Base-by-base conservation (phyloP, 2,329 filamentous ascomycete genomes). In the Nannizziopsis arthrosporioides region DNA sequence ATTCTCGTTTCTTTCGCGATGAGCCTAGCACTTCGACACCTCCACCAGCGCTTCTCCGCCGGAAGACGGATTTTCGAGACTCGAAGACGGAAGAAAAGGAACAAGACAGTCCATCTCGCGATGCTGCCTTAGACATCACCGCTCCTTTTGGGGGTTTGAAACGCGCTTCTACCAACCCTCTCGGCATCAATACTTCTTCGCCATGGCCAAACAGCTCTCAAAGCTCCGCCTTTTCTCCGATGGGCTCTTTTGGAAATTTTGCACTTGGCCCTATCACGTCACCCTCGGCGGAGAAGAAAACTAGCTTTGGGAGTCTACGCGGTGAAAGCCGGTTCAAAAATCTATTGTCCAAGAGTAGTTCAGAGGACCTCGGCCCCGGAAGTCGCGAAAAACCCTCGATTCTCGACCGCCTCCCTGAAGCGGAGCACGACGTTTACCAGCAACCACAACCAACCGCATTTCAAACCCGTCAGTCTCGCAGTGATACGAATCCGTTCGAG, bases 211-310 rank as follows among this genome's bases (percentile, higher is more conserved):
- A 75, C 27, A 74, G 77, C 11, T 49, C 51, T 30, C 77, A 78
- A 47, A 73, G 72, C 43, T 75, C 81, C 38, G 76, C 78, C 10
- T 79, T 85, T 56, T 76, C 81, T 5, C 78, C 81, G 1, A 84
- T 89, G 73, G 88, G 90, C 31, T 82, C 82, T 17, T 98, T 98
- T 66, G 90, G 90, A 9, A 92, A 81, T 59, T 96, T 96, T 64
- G 82, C 84, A n/a, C 65, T 93, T 45, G 70, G 68, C 10, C 66
- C 62, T 34, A 67, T 69, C 42, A 66, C 77, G 2, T 68, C 72
- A 27, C 73, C 75, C 31, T 71, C 76, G 14, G 67, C 75, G 5
- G 86, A 94, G 47, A 94, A 92, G 69, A 80, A 85, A 56, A 61
- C 77, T 22, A 74, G 74, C 8, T 77, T 83, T 58, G 82, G 80